These are phyloP conservation scores for Pyronema omphalodes DNA, from an alignment of 495 filamentous ascomycete species.

Conservation along the genomic window DNA sequence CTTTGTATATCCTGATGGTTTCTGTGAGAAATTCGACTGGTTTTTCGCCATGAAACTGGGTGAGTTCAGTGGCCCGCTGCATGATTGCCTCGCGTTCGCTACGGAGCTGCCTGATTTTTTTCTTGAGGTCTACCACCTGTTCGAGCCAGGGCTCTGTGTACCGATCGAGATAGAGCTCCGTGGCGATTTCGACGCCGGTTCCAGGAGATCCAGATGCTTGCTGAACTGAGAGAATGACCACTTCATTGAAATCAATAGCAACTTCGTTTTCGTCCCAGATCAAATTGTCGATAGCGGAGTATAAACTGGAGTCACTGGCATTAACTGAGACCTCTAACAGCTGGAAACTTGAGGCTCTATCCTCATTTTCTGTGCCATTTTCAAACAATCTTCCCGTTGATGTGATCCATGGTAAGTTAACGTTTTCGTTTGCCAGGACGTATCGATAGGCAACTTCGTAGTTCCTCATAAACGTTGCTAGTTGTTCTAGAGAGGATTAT, in stretches of 20 bases:
- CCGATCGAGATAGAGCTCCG: slow-evolving; percentile 57
- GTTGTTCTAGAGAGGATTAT: slow-evolving; percentile 3
- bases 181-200: slow-evolving; percentile 46
- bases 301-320: slow-evolving; percentile 36
- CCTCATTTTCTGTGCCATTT: neutral
- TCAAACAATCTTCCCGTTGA: neutral
- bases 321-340: slow-evolving; percentile 6
- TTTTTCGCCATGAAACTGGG: too few relatives aligned
- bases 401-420: slow-evolving; percentile 9
- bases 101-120: slow-evolving; percentile 26
- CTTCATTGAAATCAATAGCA: slow-evolving; percentile 37
- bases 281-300: slow-evolving; percentile 50
- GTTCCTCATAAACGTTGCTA: slow-evolving; percentile 15
- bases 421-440: slow-evolving; percentile 4
- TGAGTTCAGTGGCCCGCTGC: neutral
- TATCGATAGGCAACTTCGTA: neutral
- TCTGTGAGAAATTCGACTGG: too few relatives aligned
- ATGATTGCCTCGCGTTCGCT: slow-evolving; percentile 16
- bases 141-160: slow-evolving; percentile 46
- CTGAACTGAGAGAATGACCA: slow-evolving; percentile 50
- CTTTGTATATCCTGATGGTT: too few relatives aligned
- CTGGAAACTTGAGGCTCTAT: slow-evolving; percentile 10
- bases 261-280: slow-evolving; percentile 40
- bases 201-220: slow-evolving; percentile 29
- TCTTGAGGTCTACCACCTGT: slow-evolving; percentile 34